Evolutionary conservation across 768 basidiomycete species (phyloP).

Genomic region (Myochromella boudieri): DNA sequence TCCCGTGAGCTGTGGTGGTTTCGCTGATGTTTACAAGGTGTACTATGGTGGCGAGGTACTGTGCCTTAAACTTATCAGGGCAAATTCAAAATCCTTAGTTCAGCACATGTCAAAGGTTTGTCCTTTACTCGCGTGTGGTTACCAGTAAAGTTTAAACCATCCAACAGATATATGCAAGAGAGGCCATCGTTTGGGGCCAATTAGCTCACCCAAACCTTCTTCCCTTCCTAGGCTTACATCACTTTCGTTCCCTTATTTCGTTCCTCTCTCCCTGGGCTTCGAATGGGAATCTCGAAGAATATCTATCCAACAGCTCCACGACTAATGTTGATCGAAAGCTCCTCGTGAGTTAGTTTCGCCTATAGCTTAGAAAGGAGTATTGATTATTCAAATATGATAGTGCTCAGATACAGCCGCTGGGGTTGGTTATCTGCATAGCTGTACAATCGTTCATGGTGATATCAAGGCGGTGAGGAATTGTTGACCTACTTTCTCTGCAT

Average conservation of each 20-base stretch:
- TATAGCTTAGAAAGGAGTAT: too few species aligned
- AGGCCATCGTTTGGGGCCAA: slow-evolving; percentile 28
- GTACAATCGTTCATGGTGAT: slow-evolving; percentile 30
- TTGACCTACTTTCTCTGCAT: background rate
- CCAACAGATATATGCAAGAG: slow-evolving; percentile 14
- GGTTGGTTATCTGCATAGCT: slow-evolving; percentile 24
- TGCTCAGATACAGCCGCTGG: slow-evolving; percentile 26
- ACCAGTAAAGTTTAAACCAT: background rate
- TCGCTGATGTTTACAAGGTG: slow-evolving; percentile 11
- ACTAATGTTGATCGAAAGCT: slow-evolving; percentile 22
- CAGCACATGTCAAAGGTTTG: slow-evolving; percentile 8
- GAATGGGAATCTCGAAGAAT: slow-evolving; percentile 26
- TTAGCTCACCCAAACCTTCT: slow-evolving; percentile 29
- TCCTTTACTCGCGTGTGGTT: background rate
- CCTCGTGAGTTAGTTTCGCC: slow-evolving; percentile 32
- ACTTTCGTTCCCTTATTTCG: slow-evolving; percentile 18
- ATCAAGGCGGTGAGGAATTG: slow-evolving; percentile 31
- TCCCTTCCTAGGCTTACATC: slow-evolving; percentile 29
- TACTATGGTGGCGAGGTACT: background rate
- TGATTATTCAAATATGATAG: too few species aligned
- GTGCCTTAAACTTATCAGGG: slow-evolving; percentile 12
- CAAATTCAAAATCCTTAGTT: background rate
- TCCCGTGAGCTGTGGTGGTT: slow-evolving; percentile 2
- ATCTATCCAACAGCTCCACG: slow-evolving; percentile 25
- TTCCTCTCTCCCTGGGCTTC: slow-evolving; percentile 32